Evolutionary conservation across 805 yeast species (phyloP).

Genomic region (Saturnispora ahearnii): DNA sequence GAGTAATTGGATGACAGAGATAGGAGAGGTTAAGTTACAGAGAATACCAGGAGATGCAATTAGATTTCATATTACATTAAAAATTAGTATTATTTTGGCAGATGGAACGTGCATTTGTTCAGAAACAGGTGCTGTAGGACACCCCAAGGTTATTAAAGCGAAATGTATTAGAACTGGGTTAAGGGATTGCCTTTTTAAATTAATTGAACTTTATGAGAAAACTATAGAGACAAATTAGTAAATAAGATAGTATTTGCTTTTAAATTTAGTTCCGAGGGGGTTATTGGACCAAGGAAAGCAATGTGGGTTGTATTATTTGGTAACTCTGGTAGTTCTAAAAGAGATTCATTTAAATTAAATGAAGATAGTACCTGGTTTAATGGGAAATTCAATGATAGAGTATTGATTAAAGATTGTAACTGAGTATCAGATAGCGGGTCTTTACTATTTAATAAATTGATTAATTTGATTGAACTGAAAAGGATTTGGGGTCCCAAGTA

Average conservation of each 20-base stretch:
- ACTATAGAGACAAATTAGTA: background rate
- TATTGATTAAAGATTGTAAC: background rate
- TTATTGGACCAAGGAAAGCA: conserved; percentile 1
- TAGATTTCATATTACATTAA: background rate
- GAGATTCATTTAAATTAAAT: background rate
- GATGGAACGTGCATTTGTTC: conserved; percentile 2
- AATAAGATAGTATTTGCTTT: background rate
- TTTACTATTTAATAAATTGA: background rate
- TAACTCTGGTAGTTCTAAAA: background rate
- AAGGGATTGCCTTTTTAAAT: conserved; percentile 1
- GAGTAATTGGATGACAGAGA: conserved; percentile 37
- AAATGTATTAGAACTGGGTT: background rate
- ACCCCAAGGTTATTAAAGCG: background rate
- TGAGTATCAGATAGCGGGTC: background rate
- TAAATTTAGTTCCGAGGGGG: background rate
- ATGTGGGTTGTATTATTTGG: background rate
- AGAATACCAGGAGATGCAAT: background rate
- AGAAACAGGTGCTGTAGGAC: background rate
- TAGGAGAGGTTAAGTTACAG: background rate
- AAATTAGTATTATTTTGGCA: background rate
- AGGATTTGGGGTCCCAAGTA: background rate
- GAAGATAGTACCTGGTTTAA: background rate
- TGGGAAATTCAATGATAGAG: background rate
- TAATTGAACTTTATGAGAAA: conserved; percentile 3
- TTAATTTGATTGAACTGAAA: background rate